Base-by-base conservation (phyloP, 768 basidiomycete genomes). In the Lactarius quietus region DNA sequence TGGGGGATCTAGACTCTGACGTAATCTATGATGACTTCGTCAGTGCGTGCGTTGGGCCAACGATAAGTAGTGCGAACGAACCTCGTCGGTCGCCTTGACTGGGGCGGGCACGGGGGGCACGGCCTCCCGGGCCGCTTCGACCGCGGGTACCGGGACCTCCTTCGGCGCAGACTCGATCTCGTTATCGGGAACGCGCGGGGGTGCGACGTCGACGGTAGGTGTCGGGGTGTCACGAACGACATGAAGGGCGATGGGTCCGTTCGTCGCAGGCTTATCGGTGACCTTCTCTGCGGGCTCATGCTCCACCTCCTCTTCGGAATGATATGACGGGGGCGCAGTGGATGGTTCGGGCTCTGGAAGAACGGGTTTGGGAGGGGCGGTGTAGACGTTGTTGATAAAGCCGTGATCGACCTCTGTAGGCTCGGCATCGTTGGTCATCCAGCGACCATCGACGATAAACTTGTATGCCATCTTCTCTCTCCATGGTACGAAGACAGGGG, bases 401-500 rank as follows among this genome's bases (percentile, higher is more conserved):
- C 75, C 74, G 17, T 53, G 36, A 59, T 76, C 76, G 17, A 63
- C 38, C 68, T 74, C 74, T 35, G 64, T 66, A n/a, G 72, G 70
- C 61, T 74, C 73, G 33, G 62, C 59, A 31, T 70, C 63, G 66
- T 70, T 70, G 31, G 70, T 70, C 53, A 68, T 52, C 76, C 76
- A 77, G 52, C 67, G 65, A 54, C 75, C 76, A 41, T 77, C 76
- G 29, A 77, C 76, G 68, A 76, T 68, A 51, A 74, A 77, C 71
- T 77, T 77, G 72, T 74, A 77, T 1, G 65, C 57, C 29, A 75
- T 64, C 64, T 73, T 74, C 53, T 70, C 56, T 52, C 68, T 69
- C 69, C 66, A 75, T 3, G 73, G 72, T 18, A 77, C 63, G 20
- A 57, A 60, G 53, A 75, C 63, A 1, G 67, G 67, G 28, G 69